A percentile compares a stretch with the other conserved stretches of the same genome.
Conservation (phyloP, 108 stramenopile species). For the Fragilaria crotonensis region DNA sequence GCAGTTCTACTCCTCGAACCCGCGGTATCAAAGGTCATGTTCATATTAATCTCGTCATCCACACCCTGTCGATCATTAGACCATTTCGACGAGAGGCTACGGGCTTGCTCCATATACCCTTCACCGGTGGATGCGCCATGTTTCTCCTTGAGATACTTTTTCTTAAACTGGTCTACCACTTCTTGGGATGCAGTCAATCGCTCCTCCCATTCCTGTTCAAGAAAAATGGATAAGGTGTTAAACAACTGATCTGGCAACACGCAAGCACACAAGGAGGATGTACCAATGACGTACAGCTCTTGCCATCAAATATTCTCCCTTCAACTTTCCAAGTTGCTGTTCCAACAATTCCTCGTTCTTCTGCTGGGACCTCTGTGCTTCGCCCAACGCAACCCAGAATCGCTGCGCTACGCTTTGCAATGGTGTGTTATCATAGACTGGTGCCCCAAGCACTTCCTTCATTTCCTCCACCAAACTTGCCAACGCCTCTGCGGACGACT, state of each 20-base stretch:
- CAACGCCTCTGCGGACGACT: slow-evolving; percentile 68
- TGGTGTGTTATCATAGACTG: slow-evolving; percentile 73
- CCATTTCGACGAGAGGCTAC: slow-evolving; percentile 1
- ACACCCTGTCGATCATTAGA: background rate
- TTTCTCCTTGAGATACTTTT: slow-evolving; percentile 31
- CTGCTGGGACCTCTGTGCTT: slow-evolving; percentile 44
- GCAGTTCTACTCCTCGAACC: slow-evolving; percentile 5
- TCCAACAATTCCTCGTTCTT: slow-evolving; percentile 68
- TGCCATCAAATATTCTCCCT: slow-evolving; percentile 78
- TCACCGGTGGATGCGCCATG: slow-evolving; percentile 3
- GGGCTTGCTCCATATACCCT: slow-evolving; percentile 35
- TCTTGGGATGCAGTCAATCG: slow-evolving; percentile 33
- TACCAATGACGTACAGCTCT: slow-evolving; percentile 55
- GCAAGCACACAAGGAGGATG: background rate
- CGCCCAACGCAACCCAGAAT: slow-evolving; percentile 66
- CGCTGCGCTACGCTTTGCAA: slow-evolving; percentile 55
- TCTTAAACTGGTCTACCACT: slow-evolving; percentile 28
- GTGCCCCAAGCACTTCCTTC: slow-evolving; percentile 78
- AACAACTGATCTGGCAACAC: slow-evolving; percentile 2
- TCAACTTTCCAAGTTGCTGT: slow-evolving; percentile 67
- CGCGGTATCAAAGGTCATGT: background rate
- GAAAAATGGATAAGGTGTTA: background rate
- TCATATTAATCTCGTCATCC: background rate
- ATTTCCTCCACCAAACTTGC: slow-evolving; percentile 74
- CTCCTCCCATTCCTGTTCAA: slow-evolving; percentile 60